These are phyloP conservation scores for Malassezia vespertilionis DNA, from an alignment of 1,284 basidiomycete species.

Conservation along the genomic window DNA sequence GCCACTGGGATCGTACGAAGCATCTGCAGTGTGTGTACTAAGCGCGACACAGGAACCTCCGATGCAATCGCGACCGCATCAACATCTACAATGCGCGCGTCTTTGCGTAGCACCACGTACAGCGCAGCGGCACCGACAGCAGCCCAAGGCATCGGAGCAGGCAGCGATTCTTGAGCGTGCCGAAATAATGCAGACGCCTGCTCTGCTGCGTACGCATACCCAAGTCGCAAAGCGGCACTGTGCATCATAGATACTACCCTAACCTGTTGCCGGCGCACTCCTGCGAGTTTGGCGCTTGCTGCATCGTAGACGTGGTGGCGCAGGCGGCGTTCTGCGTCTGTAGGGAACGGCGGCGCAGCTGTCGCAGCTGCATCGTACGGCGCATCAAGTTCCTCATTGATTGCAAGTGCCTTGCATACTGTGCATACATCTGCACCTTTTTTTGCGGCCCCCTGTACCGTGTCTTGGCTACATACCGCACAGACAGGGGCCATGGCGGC, in stretches of 20 bases:
- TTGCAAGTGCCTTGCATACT: conserved; percentile 2
- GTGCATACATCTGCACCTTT: conserved; percentile 6
- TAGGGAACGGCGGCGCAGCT: background rate
- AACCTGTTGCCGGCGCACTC: background rate
- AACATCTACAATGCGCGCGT: conserved; percentile 7
- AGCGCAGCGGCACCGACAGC: conserved; percentile 11
- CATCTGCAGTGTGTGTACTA: background rate
- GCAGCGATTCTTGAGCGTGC: background rate
- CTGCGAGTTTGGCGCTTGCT: background rate
- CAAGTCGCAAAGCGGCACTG: conserved; percentile 8
- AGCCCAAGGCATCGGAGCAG: conserved; percentile 1
- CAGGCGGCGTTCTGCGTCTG: background rate
- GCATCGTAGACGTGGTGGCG: conserved; percentile 9
- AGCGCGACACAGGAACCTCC: background rate
- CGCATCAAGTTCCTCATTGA: background rate
- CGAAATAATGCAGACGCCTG: background rate
- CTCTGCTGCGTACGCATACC: conserved; percentile 7
- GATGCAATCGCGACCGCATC: conserved; percentile 7
- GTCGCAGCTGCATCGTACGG: background rate
- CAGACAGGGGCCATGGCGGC: conserved; percentile 9
- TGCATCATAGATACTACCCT: conserved; percentile 2
- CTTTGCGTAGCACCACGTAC: conserved; percentile 9
- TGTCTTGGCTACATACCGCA: conserved; percentile 7
- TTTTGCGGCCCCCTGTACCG: conserved; percentile 10
- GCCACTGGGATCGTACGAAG: background rate